Conservation (phyloP, 1,139 yeast species). For the Martiniozyma asiatica region DNA sequence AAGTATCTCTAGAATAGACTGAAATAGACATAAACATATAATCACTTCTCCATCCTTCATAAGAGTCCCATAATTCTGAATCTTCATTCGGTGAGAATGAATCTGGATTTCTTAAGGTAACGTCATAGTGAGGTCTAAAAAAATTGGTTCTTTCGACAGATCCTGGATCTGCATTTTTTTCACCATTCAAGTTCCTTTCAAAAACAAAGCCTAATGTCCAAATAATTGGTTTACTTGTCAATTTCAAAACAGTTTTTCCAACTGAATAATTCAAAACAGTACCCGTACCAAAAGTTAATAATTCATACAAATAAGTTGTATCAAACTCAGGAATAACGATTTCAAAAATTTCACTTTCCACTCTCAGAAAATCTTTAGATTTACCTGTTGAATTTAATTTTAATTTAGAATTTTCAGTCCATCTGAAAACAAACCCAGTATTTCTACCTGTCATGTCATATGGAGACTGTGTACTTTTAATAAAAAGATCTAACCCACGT, state of each 20-base stretch:
- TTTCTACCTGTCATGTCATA: constrained; percentile 33
- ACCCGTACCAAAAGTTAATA: constrained; percentile 29
- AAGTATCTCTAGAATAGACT: constrained; percentile 34
- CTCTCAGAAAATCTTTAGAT: constrained; percentile 29
- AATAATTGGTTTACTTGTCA: constrained; percentile 47
- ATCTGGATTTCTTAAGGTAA: constrained; percentile 55
- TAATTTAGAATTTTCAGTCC: constrained; percentile 37
- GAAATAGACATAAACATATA: constrained; percentile 72
- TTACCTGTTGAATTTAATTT: constrained; percentile 31
- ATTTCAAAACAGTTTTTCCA: constrained; percentile 41
- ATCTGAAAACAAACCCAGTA: constrained; percentile 42
- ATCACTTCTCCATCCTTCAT: constrained; percentile 66
- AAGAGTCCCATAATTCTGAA: constrained; percentile 53
- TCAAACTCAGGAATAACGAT: constrained; percentile 41
- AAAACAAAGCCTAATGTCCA: constrained; percentile 52
- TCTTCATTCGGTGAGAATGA: constrained; percentile 30
- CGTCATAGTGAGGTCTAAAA: constrained; percentile 63
- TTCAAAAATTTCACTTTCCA: constrained; percentile 39
- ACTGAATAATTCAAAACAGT: constrained; percentile 15
- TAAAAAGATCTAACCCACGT: constrained; percentile 39
- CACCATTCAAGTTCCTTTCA: constrained; percentile 31
- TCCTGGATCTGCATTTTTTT: constrained; percentile 15
- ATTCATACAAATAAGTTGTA: constrained; percentile 20
- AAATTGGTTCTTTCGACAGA: constrained; percentile 35
- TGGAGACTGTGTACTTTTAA: constrained; percentile 39